Base-by-base conservation (phyloP, 1,139 yeast genomes). In the Magnusiomyces paraingens region DNA sequence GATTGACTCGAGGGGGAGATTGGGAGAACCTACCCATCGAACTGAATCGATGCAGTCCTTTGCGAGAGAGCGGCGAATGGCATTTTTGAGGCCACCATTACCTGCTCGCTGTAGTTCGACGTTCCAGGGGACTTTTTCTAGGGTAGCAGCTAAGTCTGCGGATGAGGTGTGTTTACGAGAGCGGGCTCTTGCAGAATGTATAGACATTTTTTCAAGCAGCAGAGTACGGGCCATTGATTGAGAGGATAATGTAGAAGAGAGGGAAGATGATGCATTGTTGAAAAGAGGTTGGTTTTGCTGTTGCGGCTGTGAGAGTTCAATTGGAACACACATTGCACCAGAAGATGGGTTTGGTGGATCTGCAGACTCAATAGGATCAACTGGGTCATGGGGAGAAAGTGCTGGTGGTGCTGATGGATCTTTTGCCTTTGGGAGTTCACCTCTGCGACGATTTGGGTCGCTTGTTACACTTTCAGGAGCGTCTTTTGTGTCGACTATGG, bases 1-100 rank as follows among this genome's bases (percentile, higher is more conserved):
- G 18, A 93, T 79, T 40, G 79, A 82, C 68, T 93, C 97, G 17
- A 93, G 85, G 21, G 98, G 96, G 78, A 90, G 84, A 26, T 96
- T 95, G 49, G 87, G 72, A 0, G 95, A 84, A 12, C 99, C 99
- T 1, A 91, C 82, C 96, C 97, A 93, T 57, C 73, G 74, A 50
- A 80, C 76, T 4, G 76, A 73, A 6, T 76, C 73, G 14, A 81
- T 71, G 1, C 77, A 73, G 6, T 74, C 72, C 40, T 79, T 79
- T 3, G 71, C 66, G 26, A 73, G 61, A 0, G 95, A 85, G 8
- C 84, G 72, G 51, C 78, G 76, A n/a, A 93, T 80, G 0, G 98
- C 97, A 61, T 93, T 93, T 57, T 82, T 80, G 62, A 93, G 77
- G 2, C 96, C 94, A 22, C 93, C 95, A 64, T 93, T 93, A 11